Evolutionary conservation across 352 stramenopile species (phyloP).

Genomic region (Globisporangium cystogenes): DNA sequence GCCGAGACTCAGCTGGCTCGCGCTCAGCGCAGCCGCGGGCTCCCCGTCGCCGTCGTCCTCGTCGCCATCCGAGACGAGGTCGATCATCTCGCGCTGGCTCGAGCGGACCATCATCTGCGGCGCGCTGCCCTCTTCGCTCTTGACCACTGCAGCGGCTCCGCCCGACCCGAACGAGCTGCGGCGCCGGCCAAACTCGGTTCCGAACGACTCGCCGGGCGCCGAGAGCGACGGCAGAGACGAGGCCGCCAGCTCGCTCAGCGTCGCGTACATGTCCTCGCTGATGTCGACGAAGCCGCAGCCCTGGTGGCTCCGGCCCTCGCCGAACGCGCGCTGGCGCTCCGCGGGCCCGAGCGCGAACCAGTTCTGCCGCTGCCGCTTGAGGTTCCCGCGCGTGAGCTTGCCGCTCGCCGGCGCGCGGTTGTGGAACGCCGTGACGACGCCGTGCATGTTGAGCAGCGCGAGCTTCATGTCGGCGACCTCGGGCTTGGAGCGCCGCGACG

Average conservation of each 20-base stretch:
- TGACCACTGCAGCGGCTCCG: background rate
- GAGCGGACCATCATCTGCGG: background rate
- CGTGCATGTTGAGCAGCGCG: slow-evolving; percentile 10
- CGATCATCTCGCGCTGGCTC: slow-evolving; percentile 5
- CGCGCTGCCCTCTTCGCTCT: background rate
- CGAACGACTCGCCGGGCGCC: background rate
- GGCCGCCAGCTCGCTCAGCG: slow-evolving; percentile 3
- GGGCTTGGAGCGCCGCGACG: slow-evolving; percentile 9
- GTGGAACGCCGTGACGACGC: slow-evolving; percentile 5
- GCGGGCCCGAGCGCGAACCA: slow-evolving; percentile 6
- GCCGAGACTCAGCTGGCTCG: background rate
- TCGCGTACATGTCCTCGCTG: slow-evolving; percentile 9
- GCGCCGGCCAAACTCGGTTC: slow-evolving; percentile 1
- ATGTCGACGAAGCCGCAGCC: slow-evolving; percentile 9
- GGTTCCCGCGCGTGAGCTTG: slow-evolving; percentile 9
- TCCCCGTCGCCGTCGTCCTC: slow-evolving; percentile 1
- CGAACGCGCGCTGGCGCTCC: slow-evolving; percentile 1
- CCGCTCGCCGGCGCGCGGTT: background rate
- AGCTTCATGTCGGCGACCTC: slow-evolving; percentile 11
- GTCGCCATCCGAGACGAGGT: slow-evolving; percentile 5
- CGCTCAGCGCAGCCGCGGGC: background rate
- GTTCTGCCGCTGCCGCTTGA: slow-evolving; percentile 10
- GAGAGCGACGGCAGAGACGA: background rate
- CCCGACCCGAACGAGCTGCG: background rate
- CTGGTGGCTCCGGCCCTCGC: background rate